Percentiles rank a stretch among this genome's conserved stretches.
Evolutionary conservation across 352 stramenopile species (phyloP).

Genomic region (Phytophthora capsici): DNA sequence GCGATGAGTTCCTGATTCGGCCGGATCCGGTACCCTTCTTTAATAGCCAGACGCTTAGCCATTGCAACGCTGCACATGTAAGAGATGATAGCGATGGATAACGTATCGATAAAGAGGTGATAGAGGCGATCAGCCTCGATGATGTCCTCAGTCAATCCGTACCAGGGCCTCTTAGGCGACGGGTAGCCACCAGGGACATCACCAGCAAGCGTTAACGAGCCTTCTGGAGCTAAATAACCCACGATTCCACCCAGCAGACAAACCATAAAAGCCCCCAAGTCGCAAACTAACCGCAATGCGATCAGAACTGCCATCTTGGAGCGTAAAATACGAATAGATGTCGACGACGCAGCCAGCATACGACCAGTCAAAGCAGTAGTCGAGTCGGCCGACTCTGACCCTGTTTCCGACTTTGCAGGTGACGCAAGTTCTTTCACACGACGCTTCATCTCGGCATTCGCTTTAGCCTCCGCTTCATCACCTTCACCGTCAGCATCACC

Average conservation of each 20-base stretch:
- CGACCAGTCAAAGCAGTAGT: constrained; percentile 57
- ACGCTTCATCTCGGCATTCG: constrained; percentile 24
- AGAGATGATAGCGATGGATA: constrained; percentile 89
- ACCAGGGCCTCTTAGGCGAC: constrained; percentile 51
- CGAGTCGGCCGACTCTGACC: constrained; percentile 54
- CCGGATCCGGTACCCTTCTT: constrained; percentile 82
- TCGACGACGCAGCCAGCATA: constrained; percentile 38
- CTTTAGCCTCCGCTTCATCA: constrained; percentile 19
- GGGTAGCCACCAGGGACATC: constrained; percentile 78
- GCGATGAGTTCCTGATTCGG: constrained; percentile 91
- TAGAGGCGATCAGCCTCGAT: constrained; percentile 63
- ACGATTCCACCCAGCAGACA: constrained; percentile 76
- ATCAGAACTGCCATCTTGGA: constrained; percentile 47
- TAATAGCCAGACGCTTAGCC: constrained; percentile 83
- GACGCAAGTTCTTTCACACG: constrained; percentile 53
- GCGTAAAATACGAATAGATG: constrained; percentile 32
- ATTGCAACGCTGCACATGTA: constrained; percentile 94
- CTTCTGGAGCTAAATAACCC: constrained; percentile 64
- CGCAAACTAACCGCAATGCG: constrained; percentile 51
- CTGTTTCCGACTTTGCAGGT: constrained; percentile 49
- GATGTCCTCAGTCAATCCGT: constrained; percentile 46
- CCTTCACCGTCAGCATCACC: constrained; percentile 6
- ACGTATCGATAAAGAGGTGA: constrained; percentile 69
- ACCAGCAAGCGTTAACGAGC: constrained; percentile 77
- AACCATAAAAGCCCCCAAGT: constrained; percentile 80